Evolutionary conservation across 23 red algal genomes (phyloP).

Genomic region (Gracilaria caudata): DNA sequence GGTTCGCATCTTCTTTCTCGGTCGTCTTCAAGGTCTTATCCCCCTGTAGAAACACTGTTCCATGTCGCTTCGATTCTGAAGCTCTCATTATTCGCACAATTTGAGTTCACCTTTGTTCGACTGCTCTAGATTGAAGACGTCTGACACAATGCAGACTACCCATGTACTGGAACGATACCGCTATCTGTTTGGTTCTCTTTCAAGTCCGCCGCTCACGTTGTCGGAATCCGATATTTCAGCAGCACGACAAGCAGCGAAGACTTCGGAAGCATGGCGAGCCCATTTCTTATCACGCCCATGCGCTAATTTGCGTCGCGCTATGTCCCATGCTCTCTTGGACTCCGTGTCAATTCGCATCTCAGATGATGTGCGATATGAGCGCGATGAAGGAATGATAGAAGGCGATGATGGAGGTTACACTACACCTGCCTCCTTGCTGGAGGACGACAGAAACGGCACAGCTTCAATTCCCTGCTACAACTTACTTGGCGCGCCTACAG

Average conservation of each 20-base stretch:
- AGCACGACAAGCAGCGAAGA: conserved; percentile 13
- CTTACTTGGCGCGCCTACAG: neutral
- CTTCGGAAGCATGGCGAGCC: neutral
- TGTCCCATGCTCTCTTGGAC: conserved; percentile 31
- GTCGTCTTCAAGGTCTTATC: too few relatives aligned
- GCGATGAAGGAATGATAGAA: conserved; percentile 20
- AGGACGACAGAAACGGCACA: neutral
- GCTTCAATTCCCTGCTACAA: neutral
- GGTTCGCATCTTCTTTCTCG: neutral
- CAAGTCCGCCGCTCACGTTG: neutral
- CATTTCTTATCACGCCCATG: neutral
- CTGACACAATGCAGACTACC: conserved; percentile 4
- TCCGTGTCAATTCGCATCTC: neutral
- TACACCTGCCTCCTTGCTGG: neutral
- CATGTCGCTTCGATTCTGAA: neutral
- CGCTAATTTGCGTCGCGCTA: neutral
- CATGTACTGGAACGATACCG: conserved; percentile 30
- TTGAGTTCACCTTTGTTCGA: too few relatives aligned
- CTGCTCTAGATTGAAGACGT: too few relatives aligned
- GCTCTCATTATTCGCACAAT: neutral
- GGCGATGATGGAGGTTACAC: conserved; percentile 46
- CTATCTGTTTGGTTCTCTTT: conserved; percentile 7
- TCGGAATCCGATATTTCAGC: neutral
- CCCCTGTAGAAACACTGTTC: too few relatives aligned
- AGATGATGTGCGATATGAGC: conserved; percentile 7